These are phyloP conservation scores for Chlorella sp. DNA, from an alignment of 139 green algal species.

Conservation along the genomic window DNA sequence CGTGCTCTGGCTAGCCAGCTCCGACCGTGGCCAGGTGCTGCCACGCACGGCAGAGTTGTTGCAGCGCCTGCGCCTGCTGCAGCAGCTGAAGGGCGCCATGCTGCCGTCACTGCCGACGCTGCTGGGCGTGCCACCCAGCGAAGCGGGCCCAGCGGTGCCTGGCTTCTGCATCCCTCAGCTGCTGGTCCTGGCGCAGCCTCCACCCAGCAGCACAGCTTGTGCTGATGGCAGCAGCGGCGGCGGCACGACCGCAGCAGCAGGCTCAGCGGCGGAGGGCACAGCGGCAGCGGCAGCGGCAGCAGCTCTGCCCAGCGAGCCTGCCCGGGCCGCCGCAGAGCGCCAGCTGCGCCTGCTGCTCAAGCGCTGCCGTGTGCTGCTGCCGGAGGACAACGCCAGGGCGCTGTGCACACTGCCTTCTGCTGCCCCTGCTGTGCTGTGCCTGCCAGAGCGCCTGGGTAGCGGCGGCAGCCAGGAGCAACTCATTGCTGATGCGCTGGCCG, in stretches of 20 bases:
- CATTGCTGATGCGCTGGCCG: not conserved
- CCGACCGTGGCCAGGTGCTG: not conserved
- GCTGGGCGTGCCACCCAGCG: not conserved
- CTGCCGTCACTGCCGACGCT: slow-evolving; percentile 6
- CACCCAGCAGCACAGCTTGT: no score
- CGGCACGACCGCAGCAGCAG: not conserved
- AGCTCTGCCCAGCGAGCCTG: not conserved
- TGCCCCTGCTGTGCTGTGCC: not conserved
- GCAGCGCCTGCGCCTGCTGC: slow-evolving; percentile 4
- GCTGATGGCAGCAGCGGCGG: not conserved
- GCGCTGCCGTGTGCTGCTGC: slow-evolving; percentile 25
- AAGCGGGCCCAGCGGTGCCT: not conserved
- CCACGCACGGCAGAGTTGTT: not conserved
- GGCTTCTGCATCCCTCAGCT: slow-evolving; percentile 19
- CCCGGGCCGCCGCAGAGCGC: not conserved
- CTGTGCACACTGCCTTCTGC: slow-evolving; percentile 9
- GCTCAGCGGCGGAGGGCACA: not conserved
- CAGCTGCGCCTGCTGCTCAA: slow-evolving; percentile 20
- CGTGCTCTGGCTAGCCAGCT: slow-evolving; percentile 15
- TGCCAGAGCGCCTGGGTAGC: slow-evolving; percentile 12
- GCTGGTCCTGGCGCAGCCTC: slow-evolving; percentile 3
- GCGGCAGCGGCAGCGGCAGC: not conserved
- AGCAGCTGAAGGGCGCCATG: slow-evolving; percentile 21
- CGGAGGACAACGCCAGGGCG: slow-evolving; percentile 10
- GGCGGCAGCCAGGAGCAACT: not conserved